Evolutionary conservation across 106 monocot genomes (phyloP).

Genomic region (Dendrobium huoshanense): DNA sequence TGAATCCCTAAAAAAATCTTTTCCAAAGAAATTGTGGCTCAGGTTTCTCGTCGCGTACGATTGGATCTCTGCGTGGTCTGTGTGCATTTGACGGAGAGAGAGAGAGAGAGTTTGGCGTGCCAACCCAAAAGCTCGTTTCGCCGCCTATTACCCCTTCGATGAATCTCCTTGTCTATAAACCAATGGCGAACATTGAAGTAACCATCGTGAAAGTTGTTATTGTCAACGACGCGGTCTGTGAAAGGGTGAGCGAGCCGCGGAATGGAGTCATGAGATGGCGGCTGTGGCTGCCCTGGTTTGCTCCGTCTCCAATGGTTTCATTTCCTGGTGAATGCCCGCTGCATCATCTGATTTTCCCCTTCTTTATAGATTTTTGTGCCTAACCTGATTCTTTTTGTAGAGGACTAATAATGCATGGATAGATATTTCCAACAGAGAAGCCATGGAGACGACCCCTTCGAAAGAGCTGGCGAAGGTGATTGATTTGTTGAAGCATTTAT

Average conservation of each 20-base stretch:
- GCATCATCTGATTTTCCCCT: background rate
- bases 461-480: conserved; percentile 58
- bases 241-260: background rate
- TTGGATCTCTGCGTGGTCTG: background rate
- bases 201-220: no score
- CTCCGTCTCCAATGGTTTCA: background rate
- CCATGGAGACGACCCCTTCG: conserved; percentile 43
- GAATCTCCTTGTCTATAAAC: conserved; percentile 16
- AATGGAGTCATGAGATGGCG: background rate
- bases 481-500: background rate
- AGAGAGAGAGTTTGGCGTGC: conserved; percentile 8
- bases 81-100: background rate
- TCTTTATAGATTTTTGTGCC: background rate
- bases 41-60: conserved; percentile 32
- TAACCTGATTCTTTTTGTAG: background rate
- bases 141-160: background rate
- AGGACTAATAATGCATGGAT: background rate
- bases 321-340: background rate
- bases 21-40: conserved; percentile 53
- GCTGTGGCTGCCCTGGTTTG: background rate
- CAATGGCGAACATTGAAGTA: no score
- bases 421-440: background rate
- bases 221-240: background rate
- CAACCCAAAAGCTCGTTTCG: conserved; percentile 5
- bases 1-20: background rate